phyloP scores from a whole-genome alignment of 805 yeast species.

The Jamesozyma lodderae region DNA sequence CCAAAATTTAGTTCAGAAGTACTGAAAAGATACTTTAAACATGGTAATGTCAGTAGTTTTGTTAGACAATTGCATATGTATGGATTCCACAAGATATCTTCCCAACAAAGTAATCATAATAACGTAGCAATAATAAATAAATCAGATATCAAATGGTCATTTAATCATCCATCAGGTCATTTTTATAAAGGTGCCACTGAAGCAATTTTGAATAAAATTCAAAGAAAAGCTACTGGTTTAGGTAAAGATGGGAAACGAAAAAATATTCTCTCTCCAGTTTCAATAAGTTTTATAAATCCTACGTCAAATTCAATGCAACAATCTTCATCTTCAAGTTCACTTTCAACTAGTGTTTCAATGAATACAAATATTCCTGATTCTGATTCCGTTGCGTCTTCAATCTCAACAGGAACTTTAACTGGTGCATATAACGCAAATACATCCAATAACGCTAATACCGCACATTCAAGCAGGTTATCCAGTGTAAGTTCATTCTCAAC shows the following conservation, averaged over 20 bases:
- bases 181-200: constrained; percentile 19
- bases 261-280: constrained; percentile 24
- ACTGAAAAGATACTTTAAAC: constrained; percentile 75
- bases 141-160: constrained; percentile 21
- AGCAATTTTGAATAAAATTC: constrained; percentile 20
- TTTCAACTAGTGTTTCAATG: neutral
- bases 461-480: neutral
- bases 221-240: constrained; percentile 25
- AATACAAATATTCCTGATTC: neutral
- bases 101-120: neutral
- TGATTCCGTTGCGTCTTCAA: neutral
- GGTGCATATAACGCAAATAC: neutral
- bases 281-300: constrained; percentile 21
- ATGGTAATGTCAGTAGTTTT: constrained; percentile 87
- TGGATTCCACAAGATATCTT: constrained; percentile 73
- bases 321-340: too few relatives aligned
- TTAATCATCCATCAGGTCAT: constrained; percentile 25
- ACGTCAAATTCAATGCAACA: neutral
- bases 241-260: constrained; percentile 28
- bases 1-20: constrained; percentile 20
- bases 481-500: neutral
- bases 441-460: neutral
- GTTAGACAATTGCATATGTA: constrained; percentile 94
- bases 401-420: neutral
- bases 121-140: constrained; percentile 6